Evolutionary conservation across 805 yeast species (phyloP).

Genomic region (Barnettozyma vustinii): DNA sequence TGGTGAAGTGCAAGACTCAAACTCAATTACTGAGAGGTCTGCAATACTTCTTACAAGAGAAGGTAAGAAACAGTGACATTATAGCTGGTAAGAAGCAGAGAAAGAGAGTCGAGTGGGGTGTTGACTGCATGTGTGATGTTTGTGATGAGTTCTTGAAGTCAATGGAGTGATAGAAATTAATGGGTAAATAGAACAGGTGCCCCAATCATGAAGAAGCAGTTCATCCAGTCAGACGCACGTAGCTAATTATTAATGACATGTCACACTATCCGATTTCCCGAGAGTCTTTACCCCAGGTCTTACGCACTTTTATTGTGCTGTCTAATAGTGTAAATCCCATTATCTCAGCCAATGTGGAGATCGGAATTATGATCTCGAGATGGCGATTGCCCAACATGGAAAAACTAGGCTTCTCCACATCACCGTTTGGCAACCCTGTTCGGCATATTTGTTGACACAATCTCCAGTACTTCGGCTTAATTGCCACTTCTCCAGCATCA

Average conservation of each 20-base stretch:
- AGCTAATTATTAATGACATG: background rate
- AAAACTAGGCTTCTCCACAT: background rate
- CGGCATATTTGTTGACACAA: background rate
- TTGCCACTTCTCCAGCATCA: no score
- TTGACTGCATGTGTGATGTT: slow-evolving; percentile 46
- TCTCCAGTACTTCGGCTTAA: background rate
- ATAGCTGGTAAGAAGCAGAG: slow-evolving; percentile 49
- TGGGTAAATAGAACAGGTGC: background rate
- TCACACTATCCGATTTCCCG: background rate
- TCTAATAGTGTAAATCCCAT: no score
- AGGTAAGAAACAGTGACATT: slow-evolving; percentile 40
- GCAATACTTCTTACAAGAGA: slow-evolving; percentile 50
- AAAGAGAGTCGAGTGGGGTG: slow-evolving; percentile 64
- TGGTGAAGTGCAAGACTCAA: slow-evolving; percentile 55
- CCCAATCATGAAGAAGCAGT: no score
- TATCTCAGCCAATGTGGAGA: background rate
- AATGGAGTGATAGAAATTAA: background rate
- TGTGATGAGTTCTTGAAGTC: slow-evolving; percentile 38
- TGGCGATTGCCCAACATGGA: background rate
- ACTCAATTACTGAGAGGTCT: slow-evolving; percentile 58
- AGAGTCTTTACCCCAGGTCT: background rate
- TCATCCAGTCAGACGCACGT: no score
- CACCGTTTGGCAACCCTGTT: background rate
- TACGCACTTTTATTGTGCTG: background rate
- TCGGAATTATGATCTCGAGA: no score